Conservation (phyloP, 371 early-diverging fungal species). For the Catenaria anguillulae region DNA sequence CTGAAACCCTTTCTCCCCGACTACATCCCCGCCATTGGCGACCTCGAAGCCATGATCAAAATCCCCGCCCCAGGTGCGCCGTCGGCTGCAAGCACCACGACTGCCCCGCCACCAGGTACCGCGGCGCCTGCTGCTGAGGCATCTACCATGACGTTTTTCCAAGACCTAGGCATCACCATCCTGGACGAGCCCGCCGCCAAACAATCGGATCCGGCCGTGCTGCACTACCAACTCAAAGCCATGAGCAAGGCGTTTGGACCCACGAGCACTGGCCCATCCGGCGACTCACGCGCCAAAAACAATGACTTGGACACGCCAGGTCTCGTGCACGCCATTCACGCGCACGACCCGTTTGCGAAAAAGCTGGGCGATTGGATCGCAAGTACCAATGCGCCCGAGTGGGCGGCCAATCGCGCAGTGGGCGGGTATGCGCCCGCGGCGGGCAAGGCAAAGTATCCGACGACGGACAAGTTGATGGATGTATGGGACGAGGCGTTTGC, state of each 20-base stretch:
- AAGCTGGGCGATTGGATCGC: constrained; percentile 2
- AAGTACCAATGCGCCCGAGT: neutral
- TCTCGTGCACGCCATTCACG: neutral
- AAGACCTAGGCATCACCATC: constrained; percentile 23
- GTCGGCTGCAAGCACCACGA: constrained; percentile 17
- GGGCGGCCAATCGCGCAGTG: neutral
- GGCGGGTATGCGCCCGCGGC: neutral
- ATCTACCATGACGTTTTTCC: constrained; percentile 19
- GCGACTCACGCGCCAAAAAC: neutral
- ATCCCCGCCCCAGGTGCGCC: constrained; percentile 11
- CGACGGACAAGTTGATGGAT: constrained; percentile 18
- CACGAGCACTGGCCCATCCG: neutral
- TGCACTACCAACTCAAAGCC: constrained; percentile 27
- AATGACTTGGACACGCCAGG: constrained; percentile 15
- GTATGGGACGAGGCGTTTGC: constrained; percentile 19
- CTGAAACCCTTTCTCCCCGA: constrained; percentile 35
- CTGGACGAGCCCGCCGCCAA: constrained; percentile 32
- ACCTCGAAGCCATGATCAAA: constrained; percentile 40
- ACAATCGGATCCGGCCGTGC: constrained; percentile 31
- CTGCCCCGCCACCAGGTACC: constrained; percentile 15
- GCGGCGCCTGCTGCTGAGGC: neutral
- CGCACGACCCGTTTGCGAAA: neutral
- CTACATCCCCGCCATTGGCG: constrained; percentile 35
- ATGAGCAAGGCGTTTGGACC: constrained; percentile 16
- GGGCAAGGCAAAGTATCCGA: neutral